Conservation (phyloP, 495 filamentous ascomycete species). For the Halenospora varia region DNA sequence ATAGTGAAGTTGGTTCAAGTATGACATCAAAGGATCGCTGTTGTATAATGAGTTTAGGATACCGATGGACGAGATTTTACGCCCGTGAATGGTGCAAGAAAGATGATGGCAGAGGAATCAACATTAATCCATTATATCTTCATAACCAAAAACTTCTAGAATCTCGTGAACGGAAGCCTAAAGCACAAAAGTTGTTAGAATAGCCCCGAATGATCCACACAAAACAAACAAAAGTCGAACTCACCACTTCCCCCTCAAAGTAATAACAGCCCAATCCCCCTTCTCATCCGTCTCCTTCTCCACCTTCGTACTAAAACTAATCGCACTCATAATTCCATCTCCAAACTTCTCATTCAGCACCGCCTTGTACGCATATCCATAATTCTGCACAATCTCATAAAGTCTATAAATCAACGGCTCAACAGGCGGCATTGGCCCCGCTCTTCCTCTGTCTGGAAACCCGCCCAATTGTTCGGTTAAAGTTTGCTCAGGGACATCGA, state of each 20-base stretch:
- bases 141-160: no score
- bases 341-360: constrained; percentile 98
- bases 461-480: constrained; percentile 62
- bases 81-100: no score
- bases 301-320: constrained; percentile 87
- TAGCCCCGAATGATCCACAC: no score
- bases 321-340: constrained; percentile 98
- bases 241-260: constrained; percentile 90
- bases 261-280: constrained; percentile 88
- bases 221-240: no score
- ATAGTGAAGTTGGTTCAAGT: no score
- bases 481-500: constrained; percentile 53
- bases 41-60: no score
- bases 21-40: no score
- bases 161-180: constrained; percentile 15
- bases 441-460: constrained; percentile 79
- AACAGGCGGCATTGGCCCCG: constrained; percentile 87
- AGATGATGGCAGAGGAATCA: no score
- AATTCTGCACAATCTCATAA: constrained; percentile 98
- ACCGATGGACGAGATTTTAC: no score
- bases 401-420: constrained; percentile 93
- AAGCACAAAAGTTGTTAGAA: background rate
- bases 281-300: constrained; percentile 91
- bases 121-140: no score
- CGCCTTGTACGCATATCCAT: constrained; percentile 95